These are phyloP conservation scores for Cicer chorassanicum DNA, from an alignment of 306 rosid species.

Conservation along the genomic window DNA sequence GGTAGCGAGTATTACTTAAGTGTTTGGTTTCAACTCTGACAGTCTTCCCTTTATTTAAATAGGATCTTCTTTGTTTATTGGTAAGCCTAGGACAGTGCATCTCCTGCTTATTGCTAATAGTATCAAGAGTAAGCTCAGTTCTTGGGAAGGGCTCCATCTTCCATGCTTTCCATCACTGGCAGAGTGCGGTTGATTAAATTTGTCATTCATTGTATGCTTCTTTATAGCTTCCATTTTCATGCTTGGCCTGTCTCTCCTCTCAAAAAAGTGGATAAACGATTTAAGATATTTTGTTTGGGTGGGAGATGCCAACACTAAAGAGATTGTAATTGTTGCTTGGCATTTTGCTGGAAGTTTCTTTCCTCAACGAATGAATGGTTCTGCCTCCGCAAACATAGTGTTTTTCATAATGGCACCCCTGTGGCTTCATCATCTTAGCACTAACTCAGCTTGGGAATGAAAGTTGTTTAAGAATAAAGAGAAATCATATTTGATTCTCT, in stretches of 20 bases:
- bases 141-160: not conserved
- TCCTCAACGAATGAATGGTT: not conserved
- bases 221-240: not conserved
- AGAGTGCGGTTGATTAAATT: no score
- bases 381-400: not conserved
- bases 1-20: not conserved
- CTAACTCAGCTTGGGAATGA: no score
- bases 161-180: not conserved
- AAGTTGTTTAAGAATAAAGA: no score
- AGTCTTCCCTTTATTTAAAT: not conserved
- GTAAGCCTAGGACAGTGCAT: not conserved
- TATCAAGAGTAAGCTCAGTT: not conserved
- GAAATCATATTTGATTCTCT: no score
- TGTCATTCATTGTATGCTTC: no score
- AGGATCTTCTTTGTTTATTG: no score
- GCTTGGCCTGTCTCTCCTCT: not conserved
- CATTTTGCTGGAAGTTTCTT: not conserved
- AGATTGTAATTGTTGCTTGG: slow-evolving; percentile 15
- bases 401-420: not conserved
- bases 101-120: no score
- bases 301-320: not conserved
- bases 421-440: not conserved
- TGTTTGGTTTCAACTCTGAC: not conserved
- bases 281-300: not conserved
- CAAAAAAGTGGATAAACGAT: no score